Evolutionary conservation across 352 stramenopile genomes (phyloP).

Genomic region (Aphanomyces invadans): DNA sequence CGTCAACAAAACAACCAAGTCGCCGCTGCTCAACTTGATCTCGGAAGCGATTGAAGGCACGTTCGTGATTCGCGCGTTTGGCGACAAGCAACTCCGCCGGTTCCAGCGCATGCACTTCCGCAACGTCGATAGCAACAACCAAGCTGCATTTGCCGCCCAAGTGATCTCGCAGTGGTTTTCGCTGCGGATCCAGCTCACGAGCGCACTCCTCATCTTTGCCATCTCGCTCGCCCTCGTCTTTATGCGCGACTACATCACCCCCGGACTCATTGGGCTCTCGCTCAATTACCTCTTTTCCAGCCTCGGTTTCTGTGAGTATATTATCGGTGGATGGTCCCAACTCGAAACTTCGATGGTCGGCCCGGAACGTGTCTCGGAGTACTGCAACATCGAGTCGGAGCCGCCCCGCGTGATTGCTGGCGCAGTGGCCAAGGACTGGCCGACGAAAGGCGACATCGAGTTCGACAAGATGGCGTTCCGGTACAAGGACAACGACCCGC

Average conservation of each 20-base stretch:
- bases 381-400: constrained; percentile 33
- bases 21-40: constrained; percentile 44
- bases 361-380: constrained; percentile 41
- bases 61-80: constrained; percentile 43
- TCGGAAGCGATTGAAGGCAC: constrained; percentile 47
- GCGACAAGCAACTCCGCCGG: constrained; percentile 41
- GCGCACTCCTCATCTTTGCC: constrained; percentile 33
- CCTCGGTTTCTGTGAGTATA: constrained; percentile 73
- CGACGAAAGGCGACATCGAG: constrained; percentile 66
- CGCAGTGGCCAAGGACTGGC: constrained; percentile 69
- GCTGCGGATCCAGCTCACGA: constrained; percentile 44
- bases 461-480: constrained; percentile 88
- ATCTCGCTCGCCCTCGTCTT: constrained; percentile 32
- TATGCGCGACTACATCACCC: constrained; percentile 41
- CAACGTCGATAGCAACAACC: constrained; percentile 28
- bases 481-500: constrained; percentile 63
- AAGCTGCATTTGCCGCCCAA: constrained; percentile 20
- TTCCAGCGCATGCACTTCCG: constrained; percentile 33
- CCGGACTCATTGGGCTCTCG: constrained; percentile 76
- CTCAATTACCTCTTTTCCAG: constrained; percentile 85
- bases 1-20: constrained; percentile 39
- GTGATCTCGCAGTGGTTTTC: not conserved
- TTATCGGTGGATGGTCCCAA: constrained; percentile 63
- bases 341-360: constrained; percentile 49
- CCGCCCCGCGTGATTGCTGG: constrained; percentile 27